Percentiles rank a stretch among this genome's conserved stretches.
Conservation (phyloP, 2,329 filamentous ascomycete genomes). For the Cladosporium velox region DNA sequence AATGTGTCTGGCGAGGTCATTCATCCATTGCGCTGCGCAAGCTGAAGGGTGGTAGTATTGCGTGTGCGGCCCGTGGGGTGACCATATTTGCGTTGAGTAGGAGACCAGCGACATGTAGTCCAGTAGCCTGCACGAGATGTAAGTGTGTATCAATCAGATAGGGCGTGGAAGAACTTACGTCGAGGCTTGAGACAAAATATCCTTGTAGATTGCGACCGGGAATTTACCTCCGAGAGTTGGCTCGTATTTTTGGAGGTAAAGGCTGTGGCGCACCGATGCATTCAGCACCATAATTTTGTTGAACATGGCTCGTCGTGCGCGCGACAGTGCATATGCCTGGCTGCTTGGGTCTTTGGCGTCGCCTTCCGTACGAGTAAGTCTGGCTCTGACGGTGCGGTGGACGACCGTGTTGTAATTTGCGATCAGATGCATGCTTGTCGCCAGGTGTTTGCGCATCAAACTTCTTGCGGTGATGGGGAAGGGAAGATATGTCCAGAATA, state of each 20-base stretch:
- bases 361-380: not conserved
- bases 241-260: not conserved
- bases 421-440: not conserved
- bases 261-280: not conserved
- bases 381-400: not conserved
- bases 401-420: not conserved
- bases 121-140: not conserved
- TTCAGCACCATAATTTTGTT: not conserved
- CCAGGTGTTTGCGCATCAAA: not conserved
- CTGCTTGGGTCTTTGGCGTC: not conserved
- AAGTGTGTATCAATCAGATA: not conserved
- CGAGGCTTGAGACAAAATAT: not conserved
- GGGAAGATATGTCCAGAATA: not conserved
- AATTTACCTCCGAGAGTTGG: not conserved
- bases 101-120: not conserved
- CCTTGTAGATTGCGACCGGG: not conserved
- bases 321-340: not conserved
- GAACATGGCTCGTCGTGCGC: not conserved
- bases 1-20: not conserved
- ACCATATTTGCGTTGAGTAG: not conserved
- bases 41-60: not conserved
- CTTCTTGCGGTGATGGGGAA: not conserved
- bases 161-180: not conserved
- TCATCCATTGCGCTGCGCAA: not conserved
- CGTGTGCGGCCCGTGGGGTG: not conserved